Evolutionary conservation across 495 filamentous ascomycete genomes (phyloP), one percentile per base, ranked within the genome.

Genomic region (Aspergillus mulundensis): DNA sequence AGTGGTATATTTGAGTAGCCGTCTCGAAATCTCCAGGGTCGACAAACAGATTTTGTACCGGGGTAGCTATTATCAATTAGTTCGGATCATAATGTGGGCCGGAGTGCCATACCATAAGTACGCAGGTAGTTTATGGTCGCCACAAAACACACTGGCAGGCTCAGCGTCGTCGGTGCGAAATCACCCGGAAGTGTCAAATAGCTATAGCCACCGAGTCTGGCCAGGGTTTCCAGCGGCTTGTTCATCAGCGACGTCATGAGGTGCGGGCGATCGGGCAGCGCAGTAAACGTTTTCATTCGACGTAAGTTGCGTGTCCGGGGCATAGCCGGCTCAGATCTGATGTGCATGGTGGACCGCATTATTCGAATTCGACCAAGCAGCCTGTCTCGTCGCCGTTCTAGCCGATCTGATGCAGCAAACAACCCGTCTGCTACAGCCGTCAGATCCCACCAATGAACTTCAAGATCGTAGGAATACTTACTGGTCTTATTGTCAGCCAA

Each of bases 91-190:
- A 36, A 19, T 12, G 39, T 14, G 21, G 12, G 7, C 24, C 38
- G 30, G 28, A 11, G 24, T 51, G 34, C 60, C 82, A 63, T 68
- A 91, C 89, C 84, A 71, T 87, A 76, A 61, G 80, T 79, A 10
- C 82, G 72, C 32, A 94, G 71, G 68, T 84, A 87, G 45, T 81
- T 78, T 36, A 82, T 81, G 7, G 84, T 85, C 12, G 87, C 87
- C 34, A 88, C 86, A 52, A 93, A 82, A 61, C 87, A 91, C 5
- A 86, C 87, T 7, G 89, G 89, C 11, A 94, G 71, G 16, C 81
- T 71, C 50, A 91, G 72, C 20, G 81, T 79, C 4, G 77, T 74
- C 7, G 88, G 81, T 15, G 85, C 77, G 62, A 89, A 84, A 43
- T 87, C 83, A 0, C 69, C 61, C 0, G 87, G 87, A n/a, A 91